These are phyloP conservation scores for Fusarium sambucinum DNA, from an alignment of 2,329 filamentous ascomycete genomes.

Conservation along the genomic window DNA sequence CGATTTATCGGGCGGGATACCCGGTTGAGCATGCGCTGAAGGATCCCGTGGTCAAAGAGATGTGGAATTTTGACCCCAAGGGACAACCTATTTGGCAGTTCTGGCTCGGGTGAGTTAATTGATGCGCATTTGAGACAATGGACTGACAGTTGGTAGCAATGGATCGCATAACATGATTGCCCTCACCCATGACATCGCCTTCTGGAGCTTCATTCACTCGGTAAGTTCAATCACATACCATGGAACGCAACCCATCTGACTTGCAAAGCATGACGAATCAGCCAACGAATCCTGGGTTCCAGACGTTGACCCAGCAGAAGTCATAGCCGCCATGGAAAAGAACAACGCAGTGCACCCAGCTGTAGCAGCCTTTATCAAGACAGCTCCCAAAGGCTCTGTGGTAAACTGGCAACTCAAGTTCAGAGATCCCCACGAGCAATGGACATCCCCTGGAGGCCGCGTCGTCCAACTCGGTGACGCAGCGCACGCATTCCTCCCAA, in stretches of 20 bases:
- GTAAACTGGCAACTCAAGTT: constrained; percentile 40
- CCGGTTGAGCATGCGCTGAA: constrained; percentile 27
- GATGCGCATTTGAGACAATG: fast-evolving
- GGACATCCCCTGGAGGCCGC: constrained; percentile 31
- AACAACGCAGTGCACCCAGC: constrained; percentile 29
- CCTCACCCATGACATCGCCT: constrained; percentile 22
- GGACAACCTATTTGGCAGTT: constrained; percentile 33
- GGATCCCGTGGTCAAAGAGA: constrained; percentile 27
- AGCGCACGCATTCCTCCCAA: constrained; percentile 30
- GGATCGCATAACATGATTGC: constrained; percentile 35
- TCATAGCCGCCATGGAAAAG: constrained; percentile 33
- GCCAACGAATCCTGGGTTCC: constrained; percentile 35
- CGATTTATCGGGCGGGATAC: constrained; percentile 29
- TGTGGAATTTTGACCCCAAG: constrained; percentile 31
- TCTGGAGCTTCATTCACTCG: constrained; percentile 37
- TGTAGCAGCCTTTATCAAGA: constrained; percentile 27
- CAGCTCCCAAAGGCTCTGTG: constrained; percentile 31
- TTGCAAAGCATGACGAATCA: constrained; percentile 19
- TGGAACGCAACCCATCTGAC: background rate
- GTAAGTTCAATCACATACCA: background rate
- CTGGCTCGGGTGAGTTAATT: constrained; percentile 21
- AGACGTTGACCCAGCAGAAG: constrained; percentile 27
- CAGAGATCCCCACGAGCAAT: constrained; percentile 34
- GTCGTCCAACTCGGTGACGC: constrained; percentile 34
- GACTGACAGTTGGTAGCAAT: constrained; percentile 7